These are phyloP conservation scores for Gastrolobium bilobum DNA, from an alignment of 306 rosid genomes.

Conservation along the genomic window DNA sequence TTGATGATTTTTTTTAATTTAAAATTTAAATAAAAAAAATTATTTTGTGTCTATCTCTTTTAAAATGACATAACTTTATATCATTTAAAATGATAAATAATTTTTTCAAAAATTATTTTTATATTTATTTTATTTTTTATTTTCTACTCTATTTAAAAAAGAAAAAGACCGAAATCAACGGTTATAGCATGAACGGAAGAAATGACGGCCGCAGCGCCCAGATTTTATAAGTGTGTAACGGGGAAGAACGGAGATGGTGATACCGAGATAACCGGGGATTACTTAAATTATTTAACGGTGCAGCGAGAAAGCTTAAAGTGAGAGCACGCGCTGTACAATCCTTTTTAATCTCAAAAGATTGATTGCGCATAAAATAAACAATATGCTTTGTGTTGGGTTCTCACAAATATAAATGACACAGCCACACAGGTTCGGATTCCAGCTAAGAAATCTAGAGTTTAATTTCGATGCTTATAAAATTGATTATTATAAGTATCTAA, in stretches of 20 bases:
- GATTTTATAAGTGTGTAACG: not conserved
- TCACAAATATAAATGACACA: too few relatives aligned
- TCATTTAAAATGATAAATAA: not conserved
- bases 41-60: too few relatives aligned
- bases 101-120: not conserved
- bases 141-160: not conserved
- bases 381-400: too few relatives aligned
- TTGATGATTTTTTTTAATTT: too few relatives aligned
- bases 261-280: constrained; percentile 50
- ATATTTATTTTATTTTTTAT: constrained; percentile 4
- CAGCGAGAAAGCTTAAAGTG: not conserved
- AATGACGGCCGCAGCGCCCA: constrained; percentile 43
- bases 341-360: not conserved
- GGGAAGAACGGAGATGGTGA: constrained; percentile 29
- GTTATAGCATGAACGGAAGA: constrained; percentile 38
- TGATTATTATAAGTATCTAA: too few relatives aligned
- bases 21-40: not conserved
- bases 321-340: constrained; percentile 9
- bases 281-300: constrained; percentile 37
- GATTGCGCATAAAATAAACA: too few relatives aligned
- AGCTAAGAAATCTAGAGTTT: too few relatives aligned
- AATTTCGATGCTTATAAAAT: too few relatives aligned
- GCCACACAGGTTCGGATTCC: too few relatives aligned
- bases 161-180: constrained; percentile 48
- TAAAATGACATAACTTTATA: too few relatives aligned